Evolutionary conservation across 2,329 filamentous ascomycete genomes (phyloP).

Genomic region (Penicillium sp.): DNA sequence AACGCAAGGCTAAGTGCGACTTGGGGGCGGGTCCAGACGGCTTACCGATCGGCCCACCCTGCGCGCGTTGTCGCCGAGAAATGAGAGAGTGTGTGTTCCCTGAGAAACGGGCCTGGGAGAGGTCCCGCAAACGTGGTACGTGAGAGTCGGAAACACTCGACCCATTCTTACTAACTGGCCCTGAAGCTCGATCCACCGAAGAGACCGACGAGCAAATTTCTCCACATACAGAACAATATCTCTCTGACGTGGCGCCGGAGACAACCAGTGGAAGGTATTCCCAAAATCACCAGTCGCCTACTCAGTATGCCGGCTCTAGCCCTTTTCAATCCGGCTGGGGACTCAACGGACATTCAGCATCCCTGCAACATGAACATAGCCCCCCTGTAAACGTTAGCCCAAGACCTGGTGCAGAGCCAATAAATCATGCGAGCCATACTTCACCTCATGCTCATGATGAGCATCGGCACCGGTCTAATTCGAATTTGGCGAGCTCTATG

Average conservation of each 20-base stretch:
- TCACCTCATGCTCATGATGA: neutral
- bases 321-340: conserved; percentile 18
- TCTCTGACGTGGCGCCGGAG: conserved; percentile 6
- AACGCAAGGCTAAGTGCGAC: conserved; percentile 55
- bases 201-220: conserved; percentile 8
- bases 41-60: conserved; percentile 40
- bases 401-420: neutral
- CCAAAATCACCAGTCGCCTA: conserved; percentile 5
- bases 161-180: conserved; percentile 9
- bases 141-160: conserved; percentile 1
- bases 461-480: conserved; percentile 27
- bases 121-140: conserved; percentile 36
- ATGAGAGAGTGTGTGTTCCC: conserved; percentile 52
- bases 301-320: conserved; percentile 12
- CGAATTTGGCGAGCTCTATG: conserved; percentile 37
- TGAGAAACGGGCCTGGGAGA: conserved; percentile 43
- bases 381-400: conserved; percentile 17
- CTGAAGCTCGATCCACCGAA: conserved; percentile 17
- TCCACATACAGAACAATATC: conserved; percentile 5
- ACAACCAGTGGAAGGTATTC: conserved; percentile 1
- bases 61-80: conserved; percentile 52
- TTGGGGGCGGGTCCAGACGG: conserved; percentile 44
- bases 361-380: conserved; percentile 13
- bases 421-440: neutral
- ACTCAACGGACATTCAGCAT: conserved; percentile 12